phyloP scores from a whole-genome alignment of 2,329 filamentous ascomycete species.

The Colletotrichum spinosum region DNA sequence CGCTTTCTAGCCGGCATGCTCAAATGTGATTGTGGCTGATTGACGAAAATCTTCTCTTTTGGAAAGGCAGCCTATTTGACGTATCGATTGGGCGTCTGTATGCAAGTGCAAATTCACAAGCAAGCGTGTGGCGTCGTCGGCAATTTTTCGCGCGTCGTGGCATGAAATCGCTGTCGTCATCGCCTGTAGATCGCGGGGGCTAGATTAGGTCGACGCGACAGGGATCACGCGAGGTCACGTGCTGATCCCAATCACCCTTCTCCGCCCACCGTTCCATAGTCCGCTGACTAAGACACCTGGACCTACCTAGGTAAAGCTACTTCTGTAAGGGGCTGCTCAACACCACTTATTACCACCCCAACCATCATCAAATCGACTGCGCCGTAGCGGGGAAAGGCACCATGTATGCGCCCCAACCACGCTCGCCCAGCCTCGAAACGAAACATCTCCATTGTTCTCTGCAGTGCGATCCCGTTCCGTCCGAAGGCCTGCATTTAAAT shows the following conservation, averaged over 20 bases:
- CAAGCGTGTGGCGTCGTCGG: background rate
- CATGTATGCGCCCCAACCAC: background rate
- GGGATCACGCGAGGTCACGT: conserved; percentile 33
- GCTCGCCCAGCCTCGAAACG: background rate
- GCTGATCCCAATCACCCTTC: background rate
- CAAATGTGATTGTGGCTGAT: too few relatives aligned
- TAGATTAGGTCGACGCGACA: conserved; percentile 21
- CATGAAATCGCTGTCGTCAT: conserved; percentile 24
- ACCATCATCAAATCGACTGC: background rate
- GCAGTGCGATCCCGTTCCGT: too few relatives aligned
- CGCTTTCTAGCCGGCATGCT: conserved; percentile 56
- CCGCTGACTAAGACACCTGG: too few relatives aligned
- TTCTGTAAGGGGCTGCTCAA: background rate
- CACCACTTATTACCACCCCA: background rate
- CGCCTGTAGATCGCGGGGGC: background rate
- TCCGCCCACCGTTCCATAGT: too few relatives aligned
- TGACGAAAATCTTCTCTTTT: too few relatives aligned
- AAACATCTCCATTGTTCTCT: too few relatives aligned
- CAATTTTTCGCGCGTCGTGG: background rate
- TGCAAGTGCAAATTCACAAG: background rate
- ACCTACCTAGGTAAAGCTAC: too few relatives aligned
- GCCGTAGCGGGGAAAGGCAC: too few relatives aligned
- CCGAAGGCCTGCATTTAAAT: too few relatives aligned
- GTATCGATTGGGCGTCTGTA: background rate
- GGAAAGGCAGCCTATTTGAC: too few relatives aligned